Base-by-base conservation (phyloP, 2,329 filamentous ascomycete species). In the Diaporthe citri region DNA sequence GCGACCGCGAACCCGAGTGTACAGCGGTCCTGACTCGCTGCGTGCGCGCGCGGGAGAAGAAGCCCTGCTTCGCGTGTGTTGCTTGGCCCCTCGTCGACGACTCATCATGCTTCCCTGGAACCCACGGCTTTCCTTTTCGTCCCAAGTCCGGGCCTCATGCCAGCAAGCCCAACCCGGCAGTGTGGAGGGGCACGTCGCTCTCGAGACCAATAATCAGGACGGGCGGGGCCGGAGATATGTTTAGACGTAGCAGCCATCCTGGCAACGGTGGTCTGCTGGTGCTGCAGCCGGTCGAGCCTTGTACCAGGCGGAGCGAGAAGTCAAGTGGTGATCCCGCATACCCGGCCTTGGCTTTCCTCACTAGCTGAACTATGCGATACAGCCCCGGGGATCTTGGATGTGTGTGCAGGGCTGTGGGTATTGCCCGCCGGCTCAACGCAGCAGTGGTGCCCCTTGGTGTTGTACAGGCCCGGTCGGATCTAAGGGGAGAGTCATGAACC, bases 161-260 rank as follows among this genome's bases (percentile, higher is more conserved):
- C 22, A 67, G 31, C 31, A 51, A 36, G 43, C 43, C 62, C 28
- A 43, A 46, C 39, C 43, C 6, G 28, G 62, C 28, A 12, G 25
- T 28, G 6, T 48, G 10, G 41, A 7, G 43, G 62, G 31, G 17
- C 43, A 34, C 6, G 62, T 31, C 62, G 17, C 17, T 22, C 22
- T 28, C 51, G 39, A 39, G 46, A 52, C 62, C 43, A 67, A 51
- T 52, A 28, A 39, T 12, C 46, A 22, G n/a, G 43, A 7, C 48
- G 22, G 34, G 31, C 17, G 34, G 64, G 64, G n/a, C 46, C 46
- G 22, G 64, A 55, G 48, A 55, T 55, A 55, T 55, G 48, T 69
- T 51, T 69, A 69, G 64, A 69, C 25, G 64, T 31, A 20, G 64
- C 64, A 55, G n/a, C 46, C 46, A 69, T 55, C 48, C 64, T 15